Base-by-base conservation (phyloP, 2,329 filamentous ascomycete species). In the Blumeria graminis region DNA sequence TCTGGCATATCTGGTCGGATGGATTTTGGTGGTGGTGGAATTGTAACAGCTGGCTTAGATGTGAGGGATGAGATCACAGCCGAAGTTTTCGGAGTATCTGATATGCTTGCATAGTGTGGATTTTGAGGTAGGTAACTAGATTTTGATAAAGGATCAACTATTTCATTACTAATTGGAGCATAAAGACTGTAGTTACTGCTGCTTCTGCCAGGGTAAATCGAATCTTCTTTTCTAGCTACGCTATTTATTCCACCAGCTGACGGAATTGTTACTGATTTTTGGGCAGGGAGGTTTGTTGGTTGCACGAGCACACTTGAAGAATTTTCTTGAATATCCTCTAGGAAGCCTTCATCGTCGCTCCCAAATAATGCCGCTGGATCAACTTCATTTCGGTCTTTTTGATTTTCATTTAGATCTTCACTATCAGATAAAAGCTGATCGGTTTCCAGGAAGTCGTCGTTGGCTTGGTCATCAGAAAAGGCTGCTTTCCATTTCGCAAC, bases 401-500 rank as follows among this genome's bases (percentile, higher is more conserved):
- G 39, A 7, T 39, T 13, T 39, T 38, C 9, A 55, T 39, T 8
- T 9, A 36, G 73, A 28, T 81, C 81, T 50, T 81, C 80, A 52
- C 80, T 72, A 51, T 71, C 72, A 16, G 72, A 70, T 55, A 76
- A 65, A 62, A 76, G 65, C 58, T 87, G 80, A 60, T 89, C 83
- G 53, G 85, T 83, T 13, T 72, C 86, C 63, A 95, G 77, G 18
- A 55, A 39, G 14, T 22, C 35, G 32, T 55, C 52, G 22, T 54
- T 18, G 6, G 45, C 45, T 28, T 28, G 22, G 14, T 48, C 45
- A 28, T 48, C 45, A 41, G n/a, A 36, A 39, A 55, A 36, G 46
- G 86, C 85, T 51, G 85, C 83, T 60, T 86, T 78, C 86, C 90
- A 94, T 62, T 86, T 81, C 16, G 84, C 84, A 50, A 84, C 82